Percentiles rank a stretch among this genome's conserved stretches.
Conservation (phyloP, 2,329 filamentous ascomycete species). For the Lecanicillium sp. region DNA sequence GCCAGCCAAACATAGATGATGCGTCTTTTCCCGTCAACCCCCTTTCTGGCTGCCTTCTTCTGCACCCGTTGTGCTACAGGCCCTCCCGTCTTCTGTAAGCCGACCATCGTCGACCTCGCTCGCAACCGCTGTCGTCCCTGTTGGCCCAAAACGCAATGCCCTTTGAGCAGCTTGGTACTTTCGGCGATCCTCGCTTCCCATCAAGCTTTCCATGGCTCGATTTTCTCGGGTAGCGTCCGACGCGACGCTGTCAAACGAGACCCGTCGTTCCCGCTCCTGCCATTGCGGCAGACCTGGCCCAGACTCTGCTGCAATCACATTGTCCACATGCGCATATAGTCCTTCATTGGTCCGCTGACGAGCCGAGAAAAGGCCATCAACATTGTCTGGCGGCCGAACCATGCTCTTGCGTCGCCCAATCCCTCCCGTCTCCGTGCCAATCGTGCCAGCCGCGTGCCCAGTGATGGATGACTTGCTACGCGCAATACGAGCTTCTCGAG, state of each 20-base stretch:
- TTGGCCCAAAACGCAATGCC: constrained; percentile 14
- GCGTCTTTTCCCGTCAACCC: not conserved
- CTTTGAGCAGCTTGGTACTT: constrained; percentile 65
- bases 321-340: constrained; percentile 61
- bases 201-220: constrained; percentile 65
- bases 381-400: constrained; percentile 62
- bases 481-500: constrained; percentile 39
- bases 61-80: not conserved
- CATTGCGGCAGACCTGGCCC: constrained; percentile 18
- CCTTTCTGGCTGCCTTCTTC: not conserved
- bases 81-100: not conserved
- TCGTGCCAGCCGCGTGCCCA: constrained; percentile 14
- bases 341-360: constrained; percentile 59
- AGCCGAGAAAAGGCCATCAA: constrained; percentile 73
- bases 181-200: constrained; percentile 67
- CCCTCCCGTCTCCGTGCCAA: constrained; percentile 18
- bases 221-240: constrained; percentile 51
- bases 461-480: constrained; percentile 18
- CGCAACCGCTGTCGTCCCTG: not conserved
- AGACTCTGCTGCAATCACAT: constrained; percentile 31
- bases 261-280: constrained; percentile 22
- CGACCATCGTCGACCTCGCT: not conserved
- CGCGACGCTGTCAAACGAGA: constrained; percentile 59
- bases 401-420: constrained; percentile 43
- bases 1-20: no score